Evolutionary conservation across 2,329 filamentous ascomycete genomes (phyloP).

Genomic region (Penicillium glabrum): DNA sequence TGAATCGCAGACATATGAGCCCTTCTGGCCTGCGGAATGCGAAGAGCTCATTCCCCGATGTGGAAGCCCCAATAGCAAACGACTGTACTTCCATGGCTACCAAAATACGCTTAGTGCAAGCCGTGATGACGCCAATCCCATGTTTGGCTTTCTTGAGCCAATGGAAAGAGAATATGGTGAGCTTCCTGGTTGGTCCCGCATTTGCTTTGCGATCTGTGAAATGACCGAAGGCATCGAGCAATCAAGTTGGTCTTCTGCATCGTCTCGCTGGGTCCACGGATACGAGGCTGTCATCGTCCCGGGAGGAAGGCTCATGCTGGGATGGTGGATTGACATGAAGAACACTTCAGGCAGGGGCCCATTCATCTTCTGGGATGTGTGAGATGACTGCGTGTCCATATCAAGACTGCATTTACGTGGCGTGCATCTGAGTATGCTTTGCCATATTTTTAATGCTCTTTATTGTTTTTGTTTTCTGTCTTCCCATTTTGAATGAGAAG

Average conservation of each 20-base stretch:
- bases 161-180: conserved; percentile 26
- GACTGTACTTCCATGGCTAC: conserved; percentile 28
- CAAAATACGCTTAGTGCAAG: conserved; percentile 15
- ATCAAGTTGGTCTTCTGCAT: conserved; percentile 7
- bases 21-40: conserved; percentile 32
- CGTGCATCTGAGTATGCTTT: neutral
- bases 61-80: neutral
- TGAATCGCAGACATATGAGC: conserved; percentile 6
- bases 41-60: conserved; percentile 20
- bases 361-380: conserved; percentile 35
- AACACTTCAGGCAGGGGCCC: conserved; percentile 25
- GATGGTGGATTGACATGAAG: conserved; percentile 45
- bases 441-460: neutral
- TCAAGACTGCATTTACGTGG: neutral
- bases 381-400: neutral
- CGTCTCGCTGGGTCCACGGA: conserved; percentile 39
- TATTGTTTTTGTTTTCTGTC: neutral
- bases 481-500: too few relatives aligned
- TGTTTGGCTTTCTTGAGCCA: conserved; percentile 39
- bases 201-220: conserved; percentile 38
- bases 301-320: conserved; percentile 49
- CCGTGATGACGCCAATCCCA: conserved; percentile 8
- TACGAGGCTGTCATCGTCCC: conserved; percentile 52
- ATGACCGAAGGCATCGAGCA: neutral
- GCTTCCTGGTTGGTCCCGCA: conserved; percentile 37